Percentiles rank a stretch among this genome's conserved stretches.
These are phyloP conservation scores for Planoprotostelium fungivorum DNA, from an alignment of 78 protist species.

Conservation along the genomic window DNA sequence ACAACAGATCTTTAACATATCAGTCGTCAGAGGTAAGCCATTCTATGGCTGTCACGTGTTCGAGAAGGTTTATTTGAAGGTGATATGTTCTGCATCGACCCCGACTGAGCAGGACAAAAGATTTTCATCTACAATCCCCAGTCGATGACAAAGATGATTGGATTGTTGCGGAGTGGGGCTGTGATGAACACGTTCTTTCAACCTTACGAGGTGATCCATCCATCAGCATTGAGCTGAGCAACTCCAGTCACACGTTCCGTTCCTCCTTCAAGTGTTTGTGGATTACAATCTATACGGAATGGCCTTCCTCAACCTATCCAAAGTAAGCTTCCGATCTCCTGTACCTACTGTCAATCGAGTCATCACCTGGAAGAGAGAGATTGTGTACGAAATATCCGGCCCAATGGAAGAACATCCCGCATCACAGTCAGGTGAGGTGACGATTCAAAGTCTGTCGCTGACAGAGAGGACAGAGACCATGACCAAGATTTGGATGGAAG, in stretches of 20 bases:
- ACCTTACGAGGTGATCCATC: slow-evolving; percentile 50
- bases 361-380: slow-evolving; percentile 10
- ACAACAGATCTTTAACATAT: slow-evolving; percentile 36
- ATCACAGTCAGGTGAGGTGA: slow-evolving; percentile 24
- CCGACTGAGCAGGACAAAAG: background rate
- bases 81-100: slow-evolving; percentile 24
- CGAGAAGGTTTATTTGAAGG: slow-evolving; percentile 60
- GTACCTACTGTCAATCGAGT: slow-evolving; percentile 18
- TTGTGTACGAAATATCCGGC: slow-evolving; percentile 8
- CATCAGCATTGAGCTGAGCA: background rate
- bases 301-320: slow-evolving; percentile 30
- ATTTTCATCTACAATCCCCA: slow-evolving; percentile 42
- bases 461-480: slow-evolving; percentile 8
- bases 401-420: background rate
- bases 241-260: slow-evolving; percentile 79
- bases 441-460: slow-evolving; percentile 36
- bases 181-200: slow-evolving; percentile 16
- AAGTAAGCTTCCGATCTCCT: slow-evolving; percentile 24
- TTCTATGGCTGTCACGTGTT: slow-evolving; percentile 80
- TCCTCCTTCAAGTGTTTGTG: slow-evolving; percentile 63
- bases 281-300: slow-evolving; percentile 81
- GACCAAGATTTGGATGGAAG: slow-evolving; percentile 4
- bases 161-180: slow-evolving; percentile 59
- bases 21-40: slow-evolving; percentile 54
- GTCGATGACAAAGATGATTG: slow-evolving; percentile 5